phyloP scores from a whole-genome alignment of 306 rosid genomes.

The Carpinus viminea region DNA sequence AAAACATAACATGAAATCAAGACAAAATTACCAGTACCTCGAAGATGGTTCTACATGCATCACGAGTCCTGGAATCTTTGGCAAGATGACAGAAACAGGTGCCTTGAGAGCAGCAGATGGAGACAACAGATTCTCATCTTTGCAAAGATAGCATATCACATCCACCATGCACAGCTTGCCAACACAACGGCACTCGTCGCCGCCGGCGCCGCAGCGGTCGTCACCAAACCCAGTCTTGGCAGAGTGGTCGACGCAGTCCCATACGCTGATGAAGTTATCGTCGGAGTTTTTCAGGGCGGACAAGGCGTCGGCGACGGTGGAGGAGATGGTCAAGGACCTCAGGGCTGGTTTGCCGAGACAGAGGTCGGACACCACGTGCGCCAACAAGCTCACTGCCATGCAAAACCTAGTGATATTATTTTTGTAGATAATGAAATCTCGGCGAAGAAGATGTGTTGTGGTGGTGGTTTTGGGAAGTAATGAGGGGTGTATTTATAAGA shows the following conservation, averaged over 20 bases:
- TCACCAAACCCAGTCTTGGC: constrained; percentile 2
- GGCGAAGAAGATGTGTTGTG: not conserved
- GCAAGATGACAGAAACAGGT: constrained; percentile 57
- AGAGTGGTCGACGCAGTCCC: constrained; percentile 53
- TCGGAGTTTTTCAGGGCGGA: constrained; percentile 56
- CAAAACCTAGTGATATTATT: constrained; percentile 33
- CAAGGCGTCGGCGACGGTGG: constrained; percentile 77
- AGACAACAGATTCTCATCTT: constrained; percentile 49
- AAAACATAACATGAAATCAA: not conserved
- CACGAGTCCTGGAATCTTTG: constrained; percentile 45
- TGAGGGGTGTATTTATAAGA: not conserved
- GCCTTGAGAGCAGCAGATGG: constrained; percentile 67
- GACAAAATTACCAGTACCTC: constrained; percentile 42
- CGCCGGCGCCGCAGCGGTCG: constrained; percentile 3
- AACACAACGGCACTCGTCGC: constrained; percentile 48
- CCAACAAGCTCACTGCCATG: constrained; percentile 88
- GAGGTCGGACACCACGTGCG: constrained; percentile 88
- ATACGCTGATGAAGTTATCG: constrained; percentile 72
- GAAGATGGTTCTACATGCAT: constrained; percentile 72
- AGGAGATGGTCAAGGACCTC: constrained; percentile 61
- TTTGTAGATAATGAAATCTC: not conserved
- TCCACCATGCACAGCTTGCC: constrained; percentile 91
- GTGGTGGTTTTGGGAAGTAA: not conserved
- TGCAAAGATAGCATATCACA: constrained; percentile 65
- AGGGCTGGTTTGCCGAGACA: constrained; percentile 96